Evolutionary conservation across 2,329 filamentous ascomycete genomes (phyloP).

Genomic region (Botrytis aclada): DNA sequence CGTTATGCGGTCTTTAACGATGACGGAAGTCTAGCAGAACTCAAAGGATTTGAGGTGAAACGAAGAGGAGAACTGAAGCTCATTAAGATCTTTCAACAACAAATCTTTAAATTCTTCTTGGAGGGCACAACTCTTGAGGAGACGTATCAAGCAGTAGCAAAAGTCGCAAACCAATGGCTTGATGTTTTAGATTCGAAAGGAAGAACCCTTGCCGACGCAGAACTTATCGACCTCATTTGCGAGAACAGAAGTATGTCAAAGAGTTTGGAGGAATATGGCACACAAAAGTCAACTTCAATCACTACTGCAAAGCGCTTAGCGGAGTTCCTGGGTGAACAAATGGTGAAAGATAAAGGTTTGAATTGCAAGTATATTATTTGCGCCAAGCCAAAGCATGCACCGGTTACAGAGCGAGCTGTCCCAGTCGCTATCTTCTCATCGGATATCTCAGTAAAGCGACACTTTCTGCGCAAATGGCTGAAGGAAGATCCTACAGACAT

Average conservation of each 20-base stretch:
- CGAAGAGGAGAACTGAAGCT: conserved; percentile 95
- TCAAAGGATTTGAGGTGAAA: conserved; percentile 98
- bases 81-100: conserved; percentile 99
- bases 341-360: conserved; percentile 98
- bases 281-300: conserved; percentile 97
- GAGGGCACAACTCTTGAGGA: conserved; percentile 84
- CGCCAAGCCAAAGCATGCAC: conserved; percentile 76
- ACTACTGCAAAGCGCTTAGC: conserved; percentile 93
- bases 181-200: conserved; percentile 91
- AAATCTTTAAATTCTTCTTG: conserved; percentile 99
- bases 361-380: conserved; percentile 99
- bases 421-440: conserved; percentile 97
- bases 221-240: conserved; percentile 98
- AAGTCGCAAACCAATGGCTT: conserved; percentile 93
- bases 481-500: conserved; percentile 89
- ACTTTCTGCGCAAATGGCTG: conserved; percentile 92
- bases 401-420: conserved; percentile 90
- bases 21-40: conserved; percentile 87
- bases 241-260: conserved; percentile 99
- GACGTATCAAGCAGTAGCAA: conserved; percentile 88
- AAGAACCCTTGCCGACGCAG: conserved; percentile 86
- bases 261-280: conserved; percentile 91
- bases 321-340: conserved; percentile 95
- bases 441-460: conserved; percentile 80
- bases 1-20: conserved; percentile 99